Conservation (phyloP, 2,329 filamentous ascomycete species). For the Colletotrichum tropicale region DNA sequence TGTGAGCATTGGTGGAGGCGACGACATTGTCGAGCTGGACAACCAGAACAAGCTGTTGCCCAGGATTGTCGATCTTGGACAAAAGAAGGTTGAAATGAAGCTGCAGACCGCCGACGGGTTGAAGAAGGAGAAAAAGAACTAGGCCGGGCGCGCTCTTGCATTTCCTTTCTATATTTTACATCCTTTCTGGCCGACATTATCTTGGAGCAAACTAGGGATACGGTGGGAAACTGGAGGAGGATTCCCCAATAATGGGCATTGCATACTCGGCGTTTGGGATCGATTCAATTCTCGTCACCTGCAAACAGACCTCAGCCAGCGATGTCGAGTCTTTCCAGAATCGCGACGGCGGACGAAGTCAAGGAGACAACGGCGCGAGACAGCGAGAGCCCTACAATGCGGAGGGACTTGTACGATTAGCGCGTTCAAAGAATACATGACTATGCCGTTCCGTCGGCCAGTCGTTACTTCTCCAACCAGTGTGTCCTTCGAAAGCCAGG, state of each 20-base stretch:
- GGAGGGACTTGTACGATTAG: conserved; percentile 8
- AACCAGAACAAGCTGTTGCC: conserved; percentile 67
- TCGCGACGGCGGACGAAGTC: neutral
- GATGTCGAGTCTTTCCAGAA: neutral
- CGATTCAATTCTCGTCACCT: neutral
- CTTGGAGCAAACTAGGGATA: neutral
- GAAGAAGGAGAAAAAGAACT: conserved; percentile 4
- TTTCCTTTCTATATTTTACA: neutral
- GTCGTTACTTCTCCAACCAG: neutral
- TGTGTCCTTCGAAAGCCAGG: neutral
- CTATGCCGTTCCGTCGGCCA: neutral
- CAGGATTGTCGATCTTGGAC: conserved; percentile 76
- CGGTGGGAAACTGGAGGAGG: neutral
- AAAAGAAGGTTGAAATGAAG: conserved; percentile 62
- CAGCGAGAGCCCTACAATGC: neutral
- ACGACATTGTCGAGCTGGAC: conserved; percentile 80
- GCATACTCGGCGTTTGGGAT: conserved; percentile 21
- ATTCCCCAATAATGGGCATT: conserved; percentile 5
- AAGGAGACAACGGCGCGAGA: neutral
- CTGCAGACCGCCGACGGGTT: conserved; percentile 43
- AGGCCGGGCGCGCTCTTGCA: neutral
- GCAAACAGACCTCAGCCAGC: neutral
- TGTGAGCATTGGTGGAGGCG: conserved; percentile 86
- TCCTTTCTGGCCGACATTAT: neutral
- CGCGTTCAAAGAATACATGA: neutral